A percentile compares a stretch with the other conserved stretches of the same genome.
phyloP scores from a whole-genome alignment of 2,329 filamentous ascomycete species.

The Metarhizium brunneum region DNA sequence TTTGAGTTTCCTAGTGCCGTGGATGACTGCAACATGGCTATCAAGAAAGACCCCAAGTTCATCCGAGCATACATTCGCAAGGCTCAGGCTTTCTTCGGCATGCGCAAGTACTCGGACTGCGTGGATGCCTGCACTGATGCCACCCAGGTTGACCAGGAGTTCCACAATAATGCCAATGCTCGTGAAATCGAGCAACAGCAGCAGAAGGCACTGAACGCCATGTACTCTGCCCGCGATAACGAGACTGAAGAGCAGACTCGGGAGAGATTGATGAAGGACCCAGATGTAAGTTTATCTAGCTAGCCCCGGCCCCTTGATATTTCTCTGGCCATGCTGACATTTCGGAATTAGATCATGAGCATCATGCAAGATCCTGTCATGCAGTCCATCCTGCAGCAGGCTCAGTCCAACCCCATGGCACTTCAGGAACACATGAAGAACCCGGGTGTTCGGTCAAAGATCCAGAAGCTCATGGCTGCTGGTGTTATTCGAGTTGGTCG shows the following conservation, averaged over 20 bases:
- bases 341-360: conserved; percentile 55
- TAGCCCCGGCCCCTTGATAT: background rate
- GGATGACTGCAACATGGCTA: conserved; percentile 83
- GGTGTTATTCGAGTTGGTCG: conserved; percentile 77
- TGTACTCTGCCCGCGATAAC: conserved; percentile 84
- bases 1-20: conserved; percentile 92
- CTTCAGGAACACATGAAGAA: conserved; percentile 98
- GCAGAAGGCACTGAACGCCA: conserved; percentile 82
- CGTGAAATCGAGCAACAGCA: conserved; percentile 91
- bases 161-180: conserved; percentile 64
- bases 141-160: conserved; percentile 60
- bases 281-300: conserved; percentile 56
- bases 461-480: conserved; percentile 89
- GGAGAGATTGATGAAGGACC: conserved; percentile 81
- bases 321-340: background rate
- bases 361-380: conserved; percentile 96
- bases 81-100: conserved; percentile 88
- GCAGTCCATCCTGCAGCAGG: conserved; percentile 95
- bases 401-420: conserved; percentile 84
- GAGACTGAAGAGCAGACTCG: conserved; percentile 95
- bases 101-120: conserved; percentile 96
- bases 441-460: conserved; percentile 71
- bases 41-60: conserved; percentile 84
- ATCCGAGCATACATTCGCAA: conserved; percentile 95
- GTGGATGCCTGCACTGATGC: conserved; percentile 84